Percentiles rank a stretch among this genome's conserved stretches.
These are phyloP conservation scores for Hemisphaericaspora nanyangensis DNA, from an alignment of 805 yeast genomes.

Conservation along the genomic window DNA sequence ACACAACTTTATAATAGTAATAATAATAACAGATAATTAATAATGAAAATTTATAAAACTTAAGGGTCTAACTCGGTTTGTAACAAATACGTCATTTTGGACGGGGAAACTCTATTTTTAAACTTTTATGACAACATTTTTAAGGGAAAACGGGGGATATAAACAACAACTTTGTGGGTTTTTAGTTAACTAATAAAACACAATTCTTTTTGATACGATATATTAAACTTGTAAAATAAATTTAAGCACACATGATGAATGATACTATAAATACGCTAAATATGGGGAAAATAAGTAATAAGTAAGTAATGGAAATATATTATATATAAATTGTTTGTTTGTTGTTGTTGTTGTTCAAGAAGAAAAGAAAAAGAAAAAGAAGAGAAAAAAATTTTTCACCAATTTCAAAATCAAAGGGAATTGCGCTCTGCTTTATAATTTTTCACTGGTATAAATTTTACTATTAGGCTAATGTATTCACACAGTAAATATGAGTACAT, in stretches of 20 bases:
- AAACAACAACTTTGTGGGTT: conserved; percentile 20
- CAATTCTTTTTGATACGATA: conserved; percentile 2
- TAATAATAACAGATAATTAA: conserved; percentile 3
- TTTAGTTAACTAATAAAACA: conserved; percentile 6
- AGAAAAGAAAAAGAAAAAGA: conserved; percentile 6
- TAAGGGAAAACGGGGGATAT: conserved; percentile 14
- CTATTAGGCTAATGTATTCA: too few relatives aligned
- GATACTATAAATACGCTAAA: conserved; percentile 6
- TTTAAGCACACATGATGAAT: conserved; percentile 33
- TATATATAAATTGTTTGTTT: not conserved
- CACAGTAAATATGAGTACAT: too few relatives aligned
- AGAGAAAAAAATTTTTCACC: conserved; percentile 2
- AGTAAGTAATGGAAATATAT: not conserved
- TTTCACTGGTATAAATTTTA: not conserved
- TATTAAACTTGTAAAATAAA: conserved; percentile 10
- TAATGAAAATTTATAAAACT: conserved; percentile 10
- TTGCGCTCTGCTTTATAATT: not conserved
- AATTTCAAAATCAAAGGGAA: not conserved
- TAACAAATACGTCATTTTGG: conserved; percentile 30
- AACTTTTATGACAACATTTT: conserved; percentile 33
- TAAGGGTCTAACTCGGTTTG: not conserved
- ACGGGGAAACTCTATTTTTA: conserved; percentile 14
- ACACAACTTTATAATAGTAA: not conserved
- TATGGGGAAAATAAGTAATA: conserved; percentile 4
- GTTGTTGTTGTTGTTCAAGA: conserved; percentile 11